Evolutionary conservation across 129 eudicot genomes (phyloP).

Genomic region (Dittrichia graveolens): DNA sequence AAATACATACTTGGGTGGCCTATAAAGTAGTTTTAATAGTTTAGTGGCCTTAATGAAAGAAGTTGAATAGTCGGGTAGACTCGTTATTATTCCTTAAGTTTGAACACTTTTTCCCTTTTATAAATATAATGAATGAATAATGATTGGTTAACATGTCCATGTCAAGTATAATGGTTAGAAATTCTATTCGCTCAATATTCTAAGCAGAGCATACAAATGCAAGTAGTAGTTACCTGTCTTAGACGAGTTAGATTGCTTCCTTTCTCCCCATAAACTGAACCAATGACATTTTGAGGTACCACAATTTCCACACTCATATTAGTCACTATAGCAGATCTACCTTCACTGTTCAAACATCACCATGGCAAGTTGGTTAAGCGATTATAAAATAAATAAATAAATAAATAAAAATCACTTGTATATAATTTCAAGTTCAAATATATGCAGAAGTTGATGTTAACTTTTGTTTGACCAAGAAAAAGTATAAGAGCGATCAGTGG

Average conservation of each 20-base stretch:
- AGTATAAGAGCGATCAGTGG: too few relatives aligned
- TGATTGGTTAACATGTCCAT: not conserved
- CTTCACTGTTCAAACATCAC: constrained; percentile 47
- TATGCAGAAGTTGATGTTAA: constrained; percentile 3
- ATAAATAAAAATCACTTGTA: not conserved
- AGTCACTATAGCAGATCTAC: constrained; percentile 59
- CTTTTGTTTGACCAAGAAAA: too few relatives aligned
- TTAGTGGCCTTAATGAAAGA: too few relatives aligned
- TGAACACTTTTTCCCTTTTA: too few relatives aligned
- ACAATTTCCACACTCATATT: constrained; percentile 67
- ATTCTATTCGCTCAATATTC: too few relatives aligned
- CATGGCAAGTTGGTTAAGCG: constrained; percentile 4
- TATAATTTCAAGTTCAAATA: constrained; percentile 9
- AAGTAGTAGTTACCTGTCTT: constrained; percentile 50
- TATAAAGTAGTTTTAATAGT: too few relatives aligned
- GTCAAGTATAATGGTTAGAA: too few relatives aligned
- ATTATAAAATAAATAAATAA: not conserved
- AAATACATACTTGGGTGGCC: too few relatives aligned
- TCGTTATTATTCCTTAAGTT: too few relatives aligned
- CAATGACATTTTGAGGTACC: constrained; percentile 62
- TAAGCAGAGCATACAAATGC: too few relatives aligned
- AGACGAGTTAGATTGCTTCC: constrained; percentile 72
- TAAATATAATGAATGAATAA: too few relatives aligned
- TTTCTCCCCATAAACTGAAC: constrained; percentile 70
- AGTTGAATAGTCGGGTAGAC: too few relatives aligned